A percentile compares a stretch with the other conserved stretches of the same genome.
phyloP scores from a whole-genome alignment of 2,329 filamentous ascomycete species.

The Talaromyces amestolkiae region DNA sequence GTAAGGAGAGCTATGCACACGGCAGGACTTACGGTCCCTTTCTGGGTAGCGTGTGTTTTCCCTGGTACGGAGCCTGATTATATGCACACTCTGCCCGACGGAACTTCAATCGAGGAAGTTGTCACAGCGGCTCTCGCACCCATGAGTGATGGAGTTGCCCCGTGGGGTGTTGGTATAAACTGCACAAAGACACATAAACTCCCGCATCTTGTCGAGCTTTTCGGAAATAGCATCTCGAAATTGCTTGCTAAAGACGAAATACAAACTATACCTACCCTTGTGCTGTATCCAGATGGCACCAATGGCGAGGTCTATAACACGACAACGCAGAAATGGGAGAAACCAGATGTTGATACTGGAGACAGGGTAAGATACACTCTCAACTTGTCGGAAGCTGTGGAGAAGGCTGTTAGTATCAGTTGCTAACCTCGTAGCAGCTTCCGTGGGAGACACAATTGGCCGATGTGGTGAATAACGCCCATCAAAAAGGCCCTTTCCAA shows the following conservation, averaged over 20 bases:
- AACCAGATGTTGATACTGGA: background rate
- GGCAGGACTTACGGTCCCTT: slow-evolving; percentile 35
- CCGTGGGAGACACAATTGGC: background rate
- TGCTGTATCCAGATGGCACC: slow-evolving; percentile 68
- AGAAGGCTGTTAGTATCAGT: background rate
- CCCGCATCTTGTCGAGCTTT: slow-evolving; percentile 25
- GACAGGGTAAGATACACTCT: background rate
- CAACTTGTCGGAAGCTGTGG: background rate
- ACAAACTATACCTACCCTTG: slow-evolving; percentile 37
- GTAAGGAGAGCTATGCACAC: slow-evolving; percentile 28
- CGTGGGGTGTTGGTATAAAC: slow-evolving; percentile 66
- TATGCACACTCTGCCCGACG: slow-evolving; percentile 48
- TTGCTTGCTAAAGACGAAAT: slow-evolving; percentile 36
- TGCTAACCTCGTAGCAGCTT: background rate
- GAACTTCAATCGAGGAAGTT: slow-evolving; percentile 47
- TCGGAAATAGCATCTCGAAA: slow-evolving; percentile 37
- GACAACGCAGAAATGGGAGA: slow-evolving; percentile 58
- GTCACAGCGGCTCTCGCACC: slow-evolving; percentile 38
- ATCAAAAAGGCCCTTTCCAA: background rate
- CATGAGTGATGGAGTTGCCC: slow-evolving; percentile 31
- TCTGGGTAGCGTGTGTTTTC: slow-evolving; percentile 65
- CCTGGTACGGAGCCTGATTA: slow-evolving; percentile 46
- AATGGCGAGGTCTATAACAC: slow-evolving; percentile 68
- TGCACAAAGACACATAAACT: slow-evolving; percentile 52
- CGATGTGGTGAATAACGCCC: background rate